Base-by-base conservation (phyloP, 768 basidiomycete genomes). In the Boletus barrowsii region DNA sequence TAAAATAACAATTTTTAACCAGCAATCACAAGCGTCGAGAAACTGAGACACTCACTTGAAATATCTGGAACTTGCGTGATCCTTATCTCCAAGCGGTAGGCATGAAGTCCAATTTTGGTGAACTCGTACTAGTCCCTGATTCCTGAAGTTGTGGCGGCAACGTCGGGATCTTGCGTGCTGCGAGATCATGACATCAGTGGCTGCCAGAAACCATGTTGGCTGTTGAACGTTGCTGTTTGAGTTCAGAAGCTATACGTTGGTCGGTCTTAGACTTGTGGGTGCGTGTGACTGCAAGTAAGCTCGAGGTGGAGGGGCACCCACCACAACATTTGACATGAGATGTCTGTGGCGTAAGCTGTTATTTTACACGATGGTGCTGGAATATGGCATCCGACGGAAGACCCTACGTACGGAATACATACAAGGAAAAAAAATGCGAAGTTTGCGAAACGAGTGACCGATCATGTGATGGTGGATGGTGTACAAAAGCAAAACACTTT, bases 1-100 rank as follows among this genome's bases (percentile, higher is more conserved):
- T 22, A 36, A 26, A 51, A 26, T 29, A 9, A 29, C 29, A 29
- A 37, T 9, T 29, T 26, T 26, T 26, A 26, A 26, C 26, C 26
- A 26, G 26, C 26, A 29, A 29, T 52, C 40, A 26, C 15, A 29
- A 30, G 46, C 36, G 17, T 42, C 40, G n/a, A 45, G 30, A 52
- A 58, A 60, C 62, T 64, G 62, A 64, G 56, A 64, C 62, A 61
- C 30, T 54, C 42, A 35, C 33, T 36, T 46, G 37, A 45, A 18
- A 42, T 33, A 53, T 41, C 43, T 37, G 44, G 47, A 20, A 48
- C 39, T 56, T 53, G 44, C 59, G 58, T 61, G 43, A 60, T 51
- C 36, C 15, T 35, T 49, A 49, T 47, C 53, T 51, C 53, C 36
- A 29, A 43, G 41, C 3, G 20, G 49, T 20, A 36, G 24, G 10